phyloP scores from a whole-genome alignment of 2,329 filamentous ascomycete genomes.

The Paecilomyces sp. region DNA sequence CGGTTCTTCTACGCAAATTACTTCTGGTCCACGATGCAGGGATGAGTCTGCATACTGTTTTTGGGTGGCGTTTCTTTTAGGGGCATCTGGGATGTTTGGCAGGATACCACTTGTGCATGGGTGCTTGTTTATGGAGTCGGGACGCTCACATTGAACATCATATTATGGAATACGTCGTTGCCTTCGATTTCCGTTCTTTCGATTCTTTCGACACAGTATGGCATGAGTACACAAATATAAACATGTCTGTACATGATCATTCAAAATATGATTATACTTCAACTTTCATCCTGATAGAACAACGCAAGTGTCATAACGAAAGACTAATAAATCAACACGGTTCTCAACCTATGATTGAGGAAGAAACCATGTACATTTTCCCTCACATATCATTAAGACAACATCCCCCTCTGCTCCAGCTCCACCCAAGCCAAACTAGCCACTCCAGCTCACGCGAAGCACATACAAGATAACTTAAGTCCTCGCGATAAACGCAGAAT shows the following conservation, averaged over 20 bases:
- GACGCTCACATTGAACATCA: not conserved
- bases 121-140: not conserved
- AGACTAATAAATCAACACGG: not conserved
- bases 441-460: not conserved
- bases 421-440: too few species aligned
- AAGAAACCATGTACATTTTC: not conserved
- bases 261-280: not conserved
- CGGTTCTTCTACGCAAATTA: constrained; percentile 91
- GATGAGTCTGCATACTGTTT: constrained; percentile 11
- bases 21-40: constrained; percentile 82
- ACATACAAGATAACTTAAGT: not conserved
- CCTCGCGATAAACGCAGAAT: constrained; percentile 1
- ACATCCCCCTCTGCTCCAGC: not conserved
- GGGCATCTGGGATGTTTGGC: constrained; percentile 2
- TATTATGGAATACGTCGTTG: not conserved
- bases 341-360: not conserved
- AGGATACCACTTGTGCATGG: not conserved
- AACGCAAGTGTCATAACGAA: not conserved
- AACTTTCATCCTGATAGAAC: not conserved
- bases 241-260: not conserved
- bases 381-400: not conserved
- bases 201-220: too few species aligned
- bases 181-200: too few species aligned
- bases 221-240: not conserved
- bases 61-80: constrained; percentile 12